Percentiles rank a stretch among this genome's conserved stretches.
phyloP scores from a whole-genome alignment of 306 rosid genomes.

The Pyrus bretschneideri region DNA sequence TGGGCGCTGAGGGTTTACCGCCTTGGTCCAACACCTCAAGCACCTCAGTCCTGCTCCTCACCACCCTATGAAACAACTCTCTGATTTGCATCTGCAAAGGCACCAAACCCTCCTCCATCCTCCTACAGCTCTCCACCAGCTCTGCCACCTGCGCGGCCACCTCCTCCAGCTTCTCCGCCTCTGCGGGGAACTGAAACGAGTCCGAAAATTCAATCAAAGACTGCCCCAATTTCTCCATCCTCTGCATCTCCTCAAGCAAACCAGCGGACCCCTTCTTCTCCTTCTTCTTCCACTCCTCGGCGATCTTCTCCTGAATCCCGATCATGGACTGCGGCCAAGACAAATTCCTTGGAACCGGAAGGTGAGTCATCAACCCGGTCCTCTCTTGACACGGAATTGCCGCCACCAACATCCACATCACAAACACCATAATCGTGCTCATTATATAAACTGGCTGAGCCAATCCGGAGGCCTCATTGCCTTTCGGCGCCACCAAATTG shows the following conservation, averaged over 20 bases:
- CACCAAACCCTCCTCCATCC: constrained; percentile 79
- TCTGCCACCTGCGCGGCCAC: constrained; percentile 56
- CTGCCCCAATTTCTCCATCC: constrained; percentile 62
- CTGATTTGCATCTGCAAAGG: constrained; percentile 87
- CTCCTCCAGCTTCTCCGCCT: constrained; percentile 47
- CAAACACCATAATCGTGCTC: constrained; percentile 48
- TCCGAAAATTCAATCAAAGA: constrained; percentile 59
- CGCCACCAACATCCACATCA: constrained; percentile 81
- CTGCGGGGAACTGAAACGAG: constrained; percentile 52
- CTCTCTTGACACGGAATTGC: constrained; percentile 90
- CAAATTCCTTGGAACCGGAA: constrained; percentile 45
- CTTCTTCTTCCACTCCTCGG: constrained; percentile 92
- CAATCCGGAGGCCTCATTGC: constrained; percentile 48
- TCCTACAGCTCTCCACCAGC: constrained; percentile 56
- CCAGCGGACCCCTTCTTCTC: constrained; percentile 81
- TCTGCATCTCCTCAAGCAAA: constrained; percentile 74
- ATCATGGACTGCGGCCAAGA: constrained; percentile 73
- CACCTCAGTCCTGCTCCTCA: constrained; percentile 81
- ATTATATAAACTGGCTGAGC: constrained; percentile 60
- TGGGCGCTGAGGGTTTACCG: constrained; percentile 45
- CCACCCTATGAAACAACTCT: constrained; percentile 75
- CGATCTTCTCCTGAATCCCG: constrained; percentile 70
- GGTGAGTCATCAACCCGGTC: constrained; percentile 50
- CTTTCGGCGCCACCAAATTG: constrained; percentile 65
- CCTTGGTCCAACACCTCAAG: constrained; percentile 60